Conservation (phyloP, 2,329 filamentous ascomycete species). For the Aureobasidium namibiae region DNA sequence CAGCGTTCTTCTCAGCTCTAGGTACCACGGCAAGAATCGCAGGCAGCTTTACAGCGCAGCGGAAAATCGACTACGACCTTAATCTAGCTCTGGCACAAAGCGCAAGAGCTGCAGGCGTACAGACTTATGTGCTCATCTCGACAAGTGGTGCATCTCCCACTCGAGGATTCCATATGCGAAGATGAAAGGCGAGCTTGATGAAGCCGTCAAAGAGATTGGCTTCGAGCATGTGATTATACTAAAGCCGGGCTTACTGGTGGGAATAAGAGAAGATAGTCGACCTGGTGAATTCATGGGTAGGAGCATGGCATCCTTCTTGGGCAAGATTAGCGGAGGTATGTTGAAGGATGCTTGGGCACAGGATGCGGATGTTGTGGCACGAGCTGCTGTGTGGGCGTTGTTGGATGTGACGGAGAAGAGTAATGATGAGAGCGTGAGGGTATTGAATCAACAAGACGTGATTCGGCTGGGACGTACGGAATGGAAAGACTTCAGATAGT, state of each 20-base stretch:
- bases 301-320: slow-evolving; percentile 48
- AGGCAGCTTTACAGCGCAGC: slow-evolving; percentile 69
- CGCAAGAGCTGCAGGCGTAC: slow-evolving; percentile 62
- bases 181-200: slow-evolving; percentile 88
- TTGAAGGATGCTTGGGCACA: slow-evolving; percentile 62
- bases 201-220: slow-evolving; percentile 58
- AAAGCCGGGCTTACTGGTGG: slow-evolving; percentile 67
- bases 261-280: slow-evolving; percentile 53
- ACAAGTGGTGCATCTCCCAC: slow-evolving; percentile 43
- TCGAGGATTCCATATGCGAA: slow-evolving; percentile 47
- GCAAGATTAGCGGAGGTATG: slow-evolving; percentile 41
- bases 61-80: slow-evolving; percentile 80
- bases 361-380: slow-evolving; percentile 63
- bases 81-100: slow-evolving; percentile 70
- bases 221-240: slow-evolving; percentile 73
- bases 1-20: slow-evolving; percentile 66
- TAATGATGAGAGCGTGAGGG: slow-evolving; percentile 52
- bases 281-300: slow-evolving; percentile 50
- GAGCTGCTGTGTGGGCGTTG: slow-evolving; percentile 55
- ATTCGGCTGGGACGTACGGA: neutral
- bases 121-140: slow-evolving; percentile 71
- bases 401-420: slow-evolving; percentile 44
- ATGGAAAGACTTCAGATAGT: neutral
- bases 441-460: slow-evolving; percentile 38
- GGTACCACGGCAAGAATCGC: slow-evolving; percentile 71